Conservation (phyloP, 192 early-diverging fungal species). For the Tieghemiomyces parasiticus region DNA sequence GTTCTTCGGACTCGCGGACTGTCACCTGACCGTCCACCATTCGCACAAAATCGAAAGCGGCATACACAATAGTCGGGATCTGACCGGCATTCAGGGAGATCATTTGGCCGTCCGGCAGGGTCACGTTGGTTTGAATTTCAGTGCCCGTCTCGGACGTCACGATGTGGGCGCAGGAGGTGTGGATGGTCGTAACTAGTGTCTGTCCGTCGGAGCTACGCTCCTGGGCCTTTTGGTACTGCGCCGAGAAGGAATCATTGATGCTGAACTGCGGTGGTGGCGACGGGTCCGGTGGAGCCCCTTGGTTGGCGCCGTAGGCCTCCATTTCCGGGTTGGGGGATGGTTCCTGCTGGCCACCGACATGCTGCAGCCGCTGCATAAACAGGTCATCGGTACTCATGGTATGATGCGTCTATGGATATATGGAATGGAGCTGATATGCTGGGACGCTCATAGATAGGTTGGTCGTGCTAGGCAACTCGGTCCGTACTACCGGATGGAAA, state of each 20-base stretch:
- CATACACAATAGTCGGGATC: slow-evolving; percentile 33
- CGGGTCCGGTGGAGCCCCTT: neutral
- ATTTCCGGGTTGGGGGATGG: slow-evolving; percentile 10
- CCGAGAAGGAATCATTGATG: neutral
- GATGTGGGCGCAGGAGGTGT: slow-evolving; percentile 9
- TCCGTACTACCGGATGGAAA: too few relatives aligned
- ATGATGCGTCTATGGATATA: too few relatives aligned
- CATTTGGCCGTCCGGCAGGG: slow-evolving; percentile 9
- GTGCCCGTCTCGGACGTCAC: neutral
- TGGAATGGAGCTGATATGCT: too few relatives aligned
- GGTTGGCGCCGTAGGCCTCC: neutral
- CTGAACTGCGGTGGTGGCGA: neutral
- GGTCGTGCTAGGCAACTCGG: too few relatives aligned
- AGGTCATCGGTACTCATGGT: slow-evolving; percentile 5
- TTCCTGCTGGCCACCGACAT: slow-evolving; percentile 6
- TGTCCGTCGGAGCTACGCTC: neutral
- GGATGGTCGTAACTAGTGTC: slow-evolving; percentile 6
- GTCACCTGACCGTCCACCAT: slow-evolving; percentile 63
- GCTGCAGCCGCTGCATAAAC: slow-evolving; percentile 10
- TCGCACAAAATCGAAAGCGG: slow-evolving; percentile 57
- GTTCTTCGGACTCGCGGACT: slow-evolving; percentile 49
- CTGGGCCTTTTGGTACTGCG: neutral
- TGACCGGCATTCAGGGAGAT: slow-evolving; percentile 10
- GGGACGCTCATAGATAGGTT: too few relatives aligned
- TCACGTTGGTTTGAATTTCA: slow-evolving; percentile 10